Evolutionary conservation across 805 yeast species (phyloP), one percentile per base, ranked within the genome.

Genomic region (Candida vaughaniae): DNA sequence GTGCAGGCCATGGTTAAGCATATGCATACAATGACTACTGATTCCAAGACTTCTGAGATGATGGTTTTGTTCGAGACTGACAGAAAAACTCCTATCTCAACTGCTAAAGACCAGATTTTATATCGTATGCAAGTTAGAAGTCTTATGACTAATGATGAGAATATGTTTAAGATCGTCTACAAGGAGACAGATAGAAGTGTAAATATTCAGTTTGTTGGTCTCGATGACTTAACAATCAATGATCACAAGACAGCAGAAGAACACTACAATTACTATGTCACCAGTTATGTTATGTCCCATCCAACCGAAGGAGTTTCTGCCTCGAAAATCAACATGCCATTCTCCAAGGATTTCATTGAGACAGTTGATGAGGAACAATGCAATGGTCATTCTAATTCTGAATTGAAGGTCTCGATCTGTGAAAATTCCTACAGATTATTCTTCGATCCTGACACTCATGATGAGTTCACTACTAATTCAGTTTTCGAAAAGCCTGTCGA

Each of bases 271-370:
- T 91, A 93, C 65, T 93, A 93, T 56, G 75, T 93, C 34, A 91
- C 98, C 0, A 85, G 95, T 29, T 93, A 85, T 59, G 77, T 90
- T 29, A 84, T 93, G 85, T 84, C 95, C 3, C 95, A 88, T 52
- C 98, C 99, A 25, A 93, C 99, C 2, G 99, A 93, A 60, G 98
- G 98, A 20, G 84, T 93, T 12, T 81, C 88, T 12, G 78, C 86
- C 14, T 80, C 84, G 29, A 80, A 79, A 47, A 75, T 93, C 38
- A 75, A 76, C 45, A 70, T 87, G 60, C 98, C 98, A 17, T 85
- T 91, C 60, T 66, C 86, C 47, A 82, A 79, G 48, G 57, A 75
- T 4, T 73, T 69, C 36, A 62, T 80, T 31, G 77, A 78, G 31
- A 72, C 66, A 33, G 75, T 77, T 8, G 80, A 69, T 30, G 78